phyloP scores from a whole-genome alignment of 2,329 filamentous ascomycete genomes.

The Escovopsis sp. region DNA sequence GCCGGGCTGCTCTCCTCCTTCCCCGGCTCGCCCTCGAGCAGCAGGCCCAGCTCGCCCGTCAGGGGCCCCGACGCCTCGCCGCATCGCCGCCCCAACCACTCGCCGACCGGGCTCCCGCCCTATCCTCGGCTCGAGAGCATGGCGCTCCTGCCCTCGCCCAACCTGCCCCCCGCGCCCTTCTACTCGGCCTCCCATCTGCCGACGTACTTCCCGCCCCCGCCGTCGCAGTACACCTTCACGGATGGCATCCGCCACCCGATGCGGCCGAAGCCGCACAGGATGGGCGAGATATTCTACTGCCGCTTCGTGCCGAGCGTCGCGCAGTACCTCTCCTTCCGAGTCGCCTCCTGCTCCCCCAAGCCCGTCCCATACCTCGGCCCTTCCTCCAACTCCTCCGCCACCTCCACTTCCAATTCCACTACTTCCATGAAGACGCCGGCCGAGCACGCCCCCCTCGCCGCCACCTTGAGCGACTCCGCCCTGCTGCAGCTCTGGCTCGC shows the following conservation, averaged over 20 bases:
- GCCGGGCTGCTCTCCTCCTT: conserved; percentile 15
- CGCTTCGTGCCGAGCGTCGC: conserved; percentile 69
- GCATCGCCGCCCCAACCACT: conserved; percentile 12
- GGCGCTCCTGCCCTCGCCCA: conserved; percentile 11
- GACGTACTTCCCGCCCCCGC: conserved; percentile 76
- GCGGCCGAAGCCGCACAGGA: conserved; percentile 72
- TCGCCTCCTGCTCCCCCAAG: conserved; percentile 54
- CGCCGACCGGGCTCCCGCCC: conserved; percentile 11
- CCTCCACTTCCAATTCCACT: no score
- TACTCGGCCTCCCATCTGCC: conserved; percentile 72
- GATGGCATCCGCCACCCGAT: conserved; percentile 71
- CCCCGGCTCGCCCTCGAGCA: conserved; percentile 35
- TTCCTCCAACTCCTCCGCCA: no score
- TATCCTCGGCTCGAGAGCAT: conserved; percentile 6
- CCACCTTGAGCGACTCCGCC: conserved; percentile 32
- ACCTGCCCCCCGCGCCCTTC: conserved; percentile 50
- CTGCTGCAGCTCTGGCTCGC: conserved; percentile 82
- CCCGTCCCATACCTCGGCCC: conserved; percentile 52
- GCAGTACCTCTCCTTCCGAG: conserved; percentile 79
- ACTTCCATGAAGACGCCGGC: conserved; percentile 18
- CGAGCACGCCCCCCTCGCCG: conserved; percentile 24
- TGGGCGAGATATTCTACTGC: conserved; percentile 83
- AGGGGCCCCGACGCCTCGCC: conserved; percentile 16
- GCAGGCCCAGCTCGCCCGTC: conserved; percentile 37
- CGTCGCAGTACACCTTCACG: conserved; percentile 66